These are phyloP conservation scores for Glycine tomentella DNA, from an alignment of 306 rosid genomes.

Conservation along the genomic window DNA sequence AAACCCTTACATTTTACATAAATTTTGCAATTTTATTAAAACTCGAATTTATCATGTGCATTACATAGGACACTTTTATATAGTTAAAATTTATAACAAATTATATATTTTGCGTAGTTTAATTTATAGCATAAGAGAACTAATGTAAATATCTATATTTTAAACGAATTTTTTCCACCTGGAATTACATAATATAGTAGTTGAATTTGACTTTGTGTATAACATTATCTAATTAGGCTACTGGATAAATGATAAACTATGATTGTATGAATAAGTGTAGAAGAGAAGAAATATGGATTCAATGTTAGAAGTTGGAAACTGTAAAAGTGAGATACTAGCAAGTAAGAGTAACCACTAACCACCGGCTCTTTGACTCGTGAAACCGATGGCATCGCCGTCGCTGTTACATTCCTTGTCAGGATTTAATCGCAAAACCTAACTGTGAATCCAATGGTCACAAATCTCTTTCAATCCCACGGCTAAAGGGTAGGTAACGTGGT, in stretches of 20 bases:
- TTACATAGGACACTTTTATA: no score
- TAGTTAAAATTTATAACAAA: no score
- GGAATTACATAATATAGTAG: neutral
- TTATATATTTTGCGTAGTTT: no score
- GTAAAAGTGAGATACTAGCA: neutral
- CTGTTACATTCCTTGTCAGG: slow-evolving; percentile 1
- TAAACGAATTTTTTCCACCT: neutral
- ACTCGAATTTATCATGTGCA: no score
- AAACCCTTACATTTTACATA: no score
- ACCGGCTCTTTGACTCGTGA: slow-evolving; percentile 26
- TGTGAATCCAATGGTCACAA: slow-evolving; percentile 19
- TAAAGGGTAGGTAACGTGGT: slow-evolving; percentile 30
- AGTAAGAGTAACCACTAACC: neutral
- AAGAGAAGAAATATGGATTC: neutral
- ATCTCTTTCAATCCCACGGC: slow-evolving; percentile 34
- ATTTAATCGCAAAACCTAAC: slow-evolving; percentile 22
- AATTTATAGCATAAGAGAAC: neutral
- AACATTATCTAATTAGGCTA: neutral
- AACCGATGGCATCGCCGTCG: neutral
- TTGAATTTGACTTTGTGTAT: neutral
- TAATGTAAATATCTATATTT: no score
- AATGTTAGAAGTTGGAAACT: neutral
- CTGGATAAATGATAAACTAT: neutral
- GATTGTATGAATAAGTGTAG: neutral
- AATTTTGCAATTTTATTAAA: no score